A percentile compares a stretch with the other conserved stretches of the same genome.
phyloP scores from a whole-genome alignment of 1,139 yeast genomes.

The Yamadazyma songkhlaensis region DNA sequence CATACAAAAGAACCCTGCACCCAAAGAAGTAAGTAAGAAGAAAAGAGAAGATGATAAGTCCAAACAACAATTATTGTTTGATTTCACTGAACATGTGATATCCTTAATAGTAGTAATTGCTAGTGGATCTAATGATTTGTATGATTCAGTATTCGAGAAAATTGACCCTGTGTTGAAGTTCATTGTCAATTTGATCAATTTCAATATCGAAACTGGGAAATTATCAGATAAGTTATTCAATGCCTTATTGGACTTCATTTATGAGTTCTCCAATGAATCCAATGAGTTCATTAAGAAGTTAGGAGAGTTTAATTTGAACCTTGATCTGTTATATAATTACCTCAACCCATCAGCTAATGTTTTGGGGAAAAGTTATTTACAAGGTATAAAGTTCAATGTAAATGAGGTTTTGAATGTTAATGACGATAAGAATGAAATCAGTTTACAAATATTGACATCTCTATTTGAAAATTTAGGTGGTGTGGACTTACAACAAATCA shows the following conservation, averaged over 20 bases:
- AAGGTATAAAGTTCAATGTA: conserved; percentile 62
- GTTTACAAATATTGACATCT: conserved; percentile 21
- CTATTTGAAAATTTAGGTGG: conserved; percentile 26
- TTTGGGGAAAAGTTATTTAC: conserved; percentile 49
- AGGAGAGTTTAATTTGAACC: conserved; percentile 9
- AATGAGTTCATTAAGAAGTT: conserved; percentile 48
- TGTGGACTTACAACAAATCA: conserved; percentile 44
- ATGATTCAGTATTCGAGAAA: conserved; percentile 46
- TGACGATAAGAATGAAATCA: conserved; percentile 20
- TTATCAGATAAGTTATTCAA: conserved; percentile 46
- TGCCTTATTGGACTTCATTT: conserved; percentile 57
- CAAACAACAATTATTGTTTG: conserved; percentile 50
- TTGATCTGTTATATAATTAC: conserved; percentile 11
- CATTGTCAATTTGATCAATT: conserved; percentile 39
- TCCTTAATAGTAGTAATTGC: conserved; percentile 69
- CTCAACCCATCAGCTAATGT: conserved; percentile 26
- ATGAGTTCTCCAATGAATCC: conserved; percentile 67
- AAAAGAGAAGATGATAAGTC: conserved; percentile 35
- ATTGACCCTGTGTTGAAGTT: conserved; percentile 41
- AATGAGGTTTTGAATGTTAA: conserved; percentile 38
- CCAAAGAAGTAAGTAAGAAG: conserved; percentile 15
- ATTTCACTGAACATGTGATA: conserved; percentile 70
- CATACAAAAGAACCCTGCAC: conserved; percentile 26
- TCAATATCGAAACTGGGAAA: conserved; percentile 22
- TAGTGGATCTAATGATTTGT: conserved; percentile 60